Evolutionary conservation across 345 rosid genomes (phyloP), one percentile per base, ranked within the genome.

Genomic region (Arabis hirsuta): DNA sequence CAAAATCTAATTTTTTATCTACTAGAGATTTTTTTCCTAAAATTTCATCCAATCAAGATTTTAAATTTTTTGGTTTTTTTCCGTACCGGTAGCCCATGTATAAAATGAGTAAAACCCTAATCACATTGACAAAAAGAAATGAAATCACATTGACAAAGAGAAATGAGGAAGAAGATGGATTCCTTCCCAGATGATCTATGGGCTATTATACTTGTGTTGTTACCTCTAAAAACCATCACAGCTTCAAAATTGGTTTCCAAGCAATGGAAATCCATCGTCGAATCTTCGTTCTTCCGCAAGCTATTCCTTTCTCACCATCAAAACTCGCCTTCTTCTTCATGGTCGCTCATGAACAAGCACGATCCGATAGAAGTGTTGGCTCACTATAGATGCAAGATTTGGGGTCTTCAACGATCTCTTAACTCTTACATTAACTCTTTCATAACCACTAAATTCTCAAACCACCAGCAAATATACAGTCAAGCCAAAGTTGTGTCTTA

Each of bases 201-300:
- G 5, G 19, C 52, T 6, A 44, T 43, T 5, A 42, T 26, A 42
- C 22, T 60, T 34, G 11, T 29, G 5, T 8, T 29, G 3, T 20
- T 58, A 38, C 63, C 63, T 0, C 14, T 58, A 36, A 58, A 39
- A 27, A 58, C 9, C 63, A 7, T 20, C 48, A 41, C 19, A 20
- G 8, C 48, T 12, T 41, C 2, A 4, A 43, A 61, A 14, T 3
- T 27, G 4, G 65, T 60, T 43, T 61, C 52, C 52, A 61, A 61
- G 39, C 39, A 44, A 29, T 61, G 66, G 66, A 61, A 43, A 43
- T 27, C 39, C 2, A 27, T 61, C 9, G 1, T 44, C 7, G 66
- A 19, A 26, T 39, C 63, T 54, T 9, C 58, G 10, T 29, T 27
- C 27, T 3, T 29, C 38, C 39, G 6, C 3, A n/a, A 53, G 2